Evolutionary conservation across 148 eudicot genomes (phyloP), one percentile per base, ranked within the genome.

Genomic region (Spergularia bocconei): DNA sequence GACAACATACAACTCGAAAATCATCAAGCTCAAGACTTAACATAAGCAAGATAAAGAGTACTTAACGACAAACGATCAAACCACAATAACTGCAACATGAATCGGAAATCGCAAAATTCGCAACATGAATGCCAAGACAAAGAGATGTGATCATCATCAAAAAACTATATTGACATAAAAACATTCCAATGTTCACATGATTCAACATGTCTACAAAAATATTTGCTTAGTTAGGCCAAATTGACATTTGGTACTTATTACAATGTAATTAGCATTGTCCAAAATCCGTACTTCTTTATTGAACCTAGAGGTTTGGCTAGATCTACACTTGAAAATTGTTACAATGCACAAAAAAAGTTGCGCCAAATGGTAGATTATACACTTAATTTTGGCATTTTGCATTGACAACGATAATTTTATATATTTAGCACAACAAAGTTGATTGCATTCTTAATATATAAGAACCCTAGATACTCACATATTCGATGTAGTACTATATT

Each of bases 181-280:
- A 64, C 77, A 74, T 63, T 48, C 76, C 39, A 41, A 47, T 58
- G 16, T 23, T 68, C 73, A 67, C 79, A 68, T 44, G 54, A 76
- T 67, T 67, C 73, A 68, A 76, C 47, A 39, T 62, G 8, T 10
- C n/a, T 1, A 63, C 50, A 19, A 58, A 38, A 39, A 73, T 14
- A 52, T 11, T 25, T 48, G 12, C 11, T n/a, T 17, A 60, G 44
- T 17, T 50, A 6, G 67, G 60, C 41, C 55, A 57, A 48, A 15
- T 59, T 47, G 25, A 58, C 59, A 60, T 57, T 66, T 77, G 69
- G 62, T 70, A 68, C 52, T 60, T 77, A 67, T 47, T 19, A 69
- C 25, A 59, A 36, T 48, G 50, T 50, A 61, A 58, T 20, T 36
- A 69, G 33, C 19, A 61, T 69, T 1, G 36, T 69, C 13, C 74